Evolutionary conservation across 352 stramenopile genomes (phyloP).

Genomic region (Phytophthora ramorum): DNA sequence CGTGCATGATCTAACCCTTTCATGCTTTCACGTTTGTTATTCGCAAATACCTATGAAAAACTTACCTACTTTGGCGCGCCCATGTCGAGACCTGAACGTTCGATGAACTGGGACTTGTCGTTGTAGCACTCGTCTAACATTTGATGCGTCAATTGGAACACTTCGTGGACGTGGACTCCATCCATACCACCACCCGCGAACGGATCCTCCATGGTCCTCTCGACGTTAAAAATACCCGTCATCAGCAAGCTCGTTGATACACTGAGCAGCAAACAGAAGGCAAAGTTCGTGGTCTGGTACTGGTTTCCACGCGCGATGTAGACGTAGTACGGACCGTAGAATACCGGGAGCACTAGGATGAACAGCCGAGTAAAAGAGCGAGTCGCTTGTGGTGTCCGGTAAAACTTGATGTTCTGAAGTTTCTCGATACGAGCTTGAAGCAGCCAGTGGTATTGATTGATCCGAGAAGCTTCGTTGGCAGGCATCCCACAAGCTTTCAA

Average conservation of each 20-base stretch:
- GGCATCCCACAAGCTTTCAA: constrained; percentile 77
- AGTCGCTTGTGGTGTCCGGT: constrained; percentile 87
- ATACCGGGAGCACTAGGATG: constrained; percentile 84
- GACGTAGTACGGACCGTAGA: constrained; percentile 90
- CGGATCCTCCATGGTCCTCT: constrained; percentile 85
- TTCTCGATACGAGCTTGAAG: constrained; percentile 83
- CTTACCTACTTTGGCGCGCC: neutral
- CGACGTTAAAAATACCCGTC: constrained; percentile 90
- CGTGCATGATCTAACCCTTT: neutral
- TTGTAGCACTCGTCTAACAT: constrained; percentile 66
- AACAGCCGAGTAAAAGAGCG: constrained; percentile 87
- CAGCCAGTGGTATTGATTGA: constrained; percentile 91
- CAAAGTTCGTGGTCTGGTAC: constrained; percentile 70
- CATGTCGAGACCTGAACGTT: neutral
- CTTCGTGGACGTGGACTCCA: constrained; percentile 66
- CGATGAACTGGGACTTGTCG: constrained; percentile 19
- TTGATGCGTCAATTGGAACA: constrained; percentile 54
- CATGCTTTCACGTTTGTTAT: neutral
- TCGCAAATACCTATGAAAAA: neutral
- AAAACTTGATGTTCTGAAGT: constrained; percentile 90
- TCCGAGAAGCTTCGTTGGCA: constrained; percentile 86
- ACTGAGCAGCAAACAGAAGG: constrained; percentile 77
- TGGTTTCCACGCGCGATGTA: constrained; percentile 69
- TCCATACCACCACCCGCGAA: constrained; percentile 76
- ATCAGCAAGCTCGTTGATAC: constrained; percentile 84